Evolutionary conservation across 108 stramenopile species (phyloP).

Genomic region (Cylindrotheca fusiformis): DNA sequence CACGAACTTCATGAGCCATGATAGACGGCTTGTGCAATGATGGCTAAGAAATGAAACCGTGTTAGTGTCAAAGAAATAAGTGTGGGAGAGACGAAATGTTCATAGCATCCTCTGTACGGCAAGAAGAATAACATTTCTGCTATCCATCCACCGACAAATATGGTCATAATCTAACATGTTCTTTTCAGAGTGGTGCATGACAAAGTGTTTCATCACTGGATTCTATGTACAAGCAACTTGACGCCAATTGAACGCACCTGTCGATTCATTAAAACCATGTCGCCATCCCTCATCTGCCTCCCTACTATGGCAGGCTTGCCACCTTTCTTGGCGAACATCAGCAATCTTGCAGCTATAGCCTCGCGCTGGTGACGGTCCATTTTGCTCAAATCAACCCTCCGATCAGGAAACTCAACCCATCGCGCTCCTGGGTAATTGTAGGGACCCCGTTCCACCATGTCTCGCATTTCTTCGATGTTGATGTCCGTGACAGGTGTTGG

Average conservation of each 20-base stretch:
- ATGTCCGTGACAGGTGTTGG: slow-evolving; percentile 93
- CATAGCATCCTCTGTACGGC: slow-evolving; percentile 49
- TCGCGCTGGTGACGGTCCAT: slow-evolving; percentile 81
- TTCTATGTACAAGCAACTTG: neutral
- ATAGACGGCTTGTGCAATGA: slow-evolving; percentile 99
- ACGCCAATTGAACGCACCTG: slow-evolving; percentile 58
- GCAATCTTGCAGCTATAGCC: slow-evolving; percentile 82
- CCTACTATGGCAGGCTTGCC: slow-evolving; percentile 88
- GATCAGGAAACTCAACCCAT: slow-evolving; percentile 89
- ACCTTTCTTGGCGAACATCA: slow-evolving; percentile 52
- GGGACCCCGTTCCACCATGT: slow-evolving; percentile 87
- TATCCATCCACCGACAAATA: slow-evolving; percentile 16
- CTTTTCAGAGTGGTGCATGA: slow-evolving; percentile 93
- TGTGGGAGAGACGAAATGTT: neutral
- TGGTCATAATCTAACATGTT: slow-evolving; percentile 85
- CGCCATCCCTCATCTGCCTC: slow-evolving; percentile 93
- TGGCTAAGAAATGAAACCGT: slow-evolving; percentile 61
- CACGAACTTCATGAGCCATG: slow-evolving; percentile 98
- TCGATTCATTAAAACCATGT: slow-evolving; percentile 97
- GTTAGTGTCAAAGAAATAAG: neutral
- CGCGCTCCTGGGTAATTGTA: slow-evolving; percentile 92
- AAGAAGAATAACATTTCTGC: slow-evolving; percentile 62
- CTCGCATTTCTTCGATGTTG: slow-evolving; percentile 89
- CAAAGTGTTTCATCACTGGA: slow-evolving; percentile 74
- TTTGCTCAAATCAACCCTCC: slow-evolving; percentile 82